Conservation (phyloP, 352 stramenopile genomes). For the Phytophthora cajani region DNA sequence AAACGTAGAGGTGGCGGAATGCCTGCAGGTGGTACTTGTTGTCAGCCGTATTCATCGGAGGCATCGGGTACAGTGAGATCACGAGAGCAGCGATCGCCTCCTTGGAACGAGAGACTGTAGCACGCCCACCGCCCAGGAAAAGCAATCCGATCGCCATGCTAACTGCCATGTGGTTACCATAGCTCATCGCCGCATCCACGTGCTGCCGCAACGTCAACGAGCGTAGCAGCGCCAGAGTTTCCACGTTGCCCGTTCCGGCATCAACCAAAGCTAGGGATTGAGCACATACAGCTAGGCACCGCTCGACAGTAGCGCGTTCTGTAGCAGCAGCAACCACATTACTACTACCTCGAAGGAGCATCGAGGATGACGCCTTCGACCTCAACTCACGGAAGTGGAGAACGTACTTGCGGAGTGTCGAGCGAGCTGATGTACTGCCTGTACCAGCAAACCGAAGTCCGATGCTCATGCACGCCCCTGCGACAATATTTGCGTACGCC, state of each 20-base stretch:
- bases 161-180: conserved; percentile 96
- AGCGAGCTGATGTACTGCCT: conserved; percentile 51
- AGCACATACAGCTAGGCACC: conserved; percentile 92
- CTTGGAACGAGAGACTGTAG: conserved; percentile 89
- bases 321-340: conserved; percentile 65
- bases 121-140: conserved; percentile 95
- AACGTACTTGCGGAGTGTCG: conserved; percentile 72
- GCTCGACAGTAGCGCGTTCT: conserved; percentile 92
- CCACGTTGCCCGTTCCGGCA: conserved; percentile 95
- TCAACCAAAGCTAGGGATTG: conserved; percentile 96
- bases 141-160: conserved; percentile 96
- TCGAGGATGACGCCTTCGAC: conserved; percentile 42
- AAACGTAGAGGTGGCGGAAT: conserved; percentile 92
- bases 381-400: conserved; percentile 82
- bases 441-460: conserved; percentile 96
- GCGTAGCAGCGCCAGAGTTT: conserved; percentile 93
- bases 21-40: conserved; percentile 93
- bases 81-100: conserved; percentile 95
- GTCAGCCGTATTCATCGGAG: conserved; percentile 92
- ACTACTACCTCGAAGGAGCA: conserved; percentile 36
- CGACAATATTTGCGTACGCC: conserved; percentile 94
- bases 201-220: conserved; percentile 80
- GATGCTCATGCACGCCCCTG: conserved; percentile 95
- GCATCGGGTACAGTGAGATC: conserved; percentile 95
- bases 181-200: conserved; percentile 88